Conservation (phyloP, 768 basidiomycete species). For the Podaxis carcinomalis region DNA sequence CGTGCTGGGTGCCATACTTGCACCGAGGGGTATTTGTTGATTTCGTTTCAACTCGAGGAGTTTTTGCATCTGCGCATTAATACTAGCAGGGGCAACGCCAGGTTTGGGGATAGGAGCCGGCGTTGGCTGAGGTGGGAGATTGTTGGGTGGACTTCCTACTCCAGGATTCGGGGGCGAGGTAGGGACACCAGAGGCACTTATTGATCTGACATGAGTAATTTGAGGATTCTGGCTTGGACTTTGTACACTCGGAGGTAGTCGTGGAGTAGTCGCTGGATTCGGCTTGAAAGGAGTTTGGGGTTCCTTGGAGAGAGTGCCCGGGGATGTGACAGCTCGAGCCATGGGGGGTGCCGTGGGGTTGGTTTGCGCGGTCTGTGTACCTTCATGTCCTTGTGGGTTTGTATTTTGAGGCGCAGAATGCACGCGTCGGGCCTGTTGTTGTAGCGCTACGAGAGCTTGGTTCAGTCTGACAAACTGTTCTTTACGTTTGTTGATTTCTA, state of each 20-base stretch:
- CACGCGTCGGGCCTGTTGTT: slow-evolving; percentile 11
- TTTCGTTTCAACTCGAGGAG: slow-evolving; percentile 10
- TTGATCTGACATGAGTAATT: background rate
- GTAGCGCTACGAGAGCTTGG: slow-evolving; percentile 2
- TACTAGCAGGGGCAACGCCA: background rate
- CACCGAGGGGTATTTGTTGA: slow-evolving; percentile 12
- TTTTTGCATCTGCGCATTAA: slow-evolving; percentile 13
- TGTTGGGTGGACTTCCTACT: background rate
- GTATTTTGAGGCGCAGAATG: background rate
- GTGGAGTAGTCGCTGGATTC: background rate
- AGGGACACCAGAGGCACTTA: background rate
- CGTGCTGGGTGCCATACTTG: slow-evolving; percentile 9
- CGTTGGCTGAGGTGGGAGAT: background rate
- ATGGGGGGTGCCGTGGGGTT: background rate
- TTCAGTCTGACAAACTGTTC: slow-evolving; percentile 10
- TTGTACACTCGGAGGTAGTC: slow-evolving; percentile 1
- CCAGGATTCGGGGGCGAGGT: background rate
- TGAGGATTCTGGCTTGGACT: slow-evolving; percentile 8
- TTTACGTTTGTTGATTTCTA: slow-evolving; percentile 14
- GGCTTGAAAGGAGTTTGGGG: slow-evolving; percentile 3
- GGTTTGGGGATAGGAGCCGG: background rate
- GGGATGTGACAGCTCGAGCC: background rate
- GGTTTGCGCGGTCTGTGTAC: background rate
- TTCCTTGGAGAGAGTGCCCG: background rate
- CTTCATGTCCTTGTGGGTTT: background rate